Base-by-base conservation (phyloP, 768 basidiomycete genomes). In the Termitomyces sp. region DNA sequence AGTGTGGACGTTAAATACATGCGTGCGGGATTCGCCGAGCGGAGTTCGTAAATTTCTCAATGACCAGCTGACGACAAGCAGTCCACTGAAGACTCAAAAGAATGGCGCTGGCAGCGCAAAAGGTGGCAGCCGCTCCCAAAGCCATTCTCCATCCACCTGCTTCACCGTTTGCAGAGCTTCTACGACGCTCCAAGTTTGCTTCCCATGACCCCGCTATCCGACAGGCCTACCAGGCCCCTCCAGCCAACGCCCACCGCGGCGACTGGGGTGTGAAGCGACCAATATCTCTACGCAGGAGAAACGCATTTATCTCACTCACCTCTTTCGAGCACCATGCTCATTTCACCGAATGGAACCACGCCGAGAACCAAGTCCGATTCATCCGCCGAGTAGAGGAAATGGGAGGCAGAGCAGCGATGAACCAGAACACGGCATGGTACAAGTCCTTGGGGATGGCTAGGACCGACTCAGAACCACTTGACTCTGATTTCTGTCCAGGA, bases 201-300 rank as follows among this genome's bases (percentile, higher is more conserved):
- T 76, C 87, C 12, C 93, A 79, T 69, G 89, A 93, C 74, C 89
- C 89, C 0, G 66, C 69, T 46, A 91, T 95, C 59, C 80, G 81
- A 46, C 92, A 93, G 66, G 83, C 91, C 20, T 95, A 93, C 72
- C 82, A 85, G 16, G 76, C 91, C 0, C 80, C 82, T 46, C 80
- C 82, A 22, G 87, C 87, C 43, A 80, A 90, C 67, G 84, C 86
- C 13, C 78, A 87, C 63, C 83, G 91, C 27, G 90, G 91, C 54
- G 82, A 93, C 74, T 95, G 85, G 82, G 93, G 93, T 24, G 76
- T 95, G 60, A 95, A 95, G 72, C 87, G 92, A 0, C 88, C 91
- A 24, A 82, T 94, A 24, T 76, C 89, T 2, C 74, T 88, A 46
- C 82, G 87, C 53, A 81, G 84, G 33, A 81, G 81, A 46, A 78